phyloP scores from a whole-genome alignment of 352 stramenopile species.

The Plasmopara muralis region DNA sequence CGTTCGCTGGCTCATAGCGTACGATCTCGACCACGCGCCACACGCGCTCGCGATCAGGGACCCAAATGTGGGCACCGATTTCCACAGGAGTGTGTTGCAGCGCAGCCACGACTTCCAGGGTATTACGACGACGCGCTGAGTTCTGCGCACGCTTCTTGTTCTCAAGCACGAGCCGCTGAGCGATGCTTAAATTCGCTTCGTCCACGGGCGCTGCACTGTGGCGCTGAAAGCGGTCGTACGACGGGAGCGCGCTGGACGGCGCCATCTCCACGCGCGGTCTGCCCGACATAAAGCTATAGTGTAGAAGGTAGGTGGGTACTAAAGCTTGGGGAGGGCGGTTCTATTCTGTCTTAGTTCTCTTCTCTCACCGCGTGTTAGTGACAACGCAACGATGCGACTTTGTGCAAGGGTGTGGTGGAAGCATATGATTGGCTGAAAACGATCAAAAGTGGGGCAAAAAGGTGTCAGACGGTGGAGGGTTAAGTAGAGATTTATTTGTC shows the following conservation, averaged over 20 bases:
- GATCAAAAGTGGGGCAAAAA: neutral
- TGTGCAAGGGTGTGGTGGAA: constrained; percentile 6
- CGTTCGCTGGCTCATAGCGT: constrained; percentile 35
- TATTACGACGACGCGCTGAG: constrained; percentile 61
- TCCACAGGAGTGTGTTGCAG: constrained; percentile 67
- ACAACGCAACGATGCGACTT: constrained; percentile 17
- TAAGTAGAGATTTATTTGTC: no score
- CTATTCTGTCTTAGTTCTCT: constrained; percentile 9
- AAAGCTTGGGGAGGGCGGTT: constrained; percentile 4
- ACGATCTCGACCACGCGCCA: constrained; percentile 83
- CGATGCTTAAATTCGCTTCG: constrained; percentile 54
- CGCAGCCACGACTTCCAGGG: constrained; percentile 56
- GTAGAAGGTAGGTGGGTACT: neutral
- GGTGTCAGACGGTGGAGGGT: neutral
- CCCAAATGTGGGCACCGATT: constrained; percentile 78
- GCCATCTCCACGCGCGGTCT: constrained; percentile 55
- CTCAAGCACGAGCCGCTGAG: constrained; percentile 79
- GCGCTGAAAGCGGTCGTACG: constrained; percentile 76
- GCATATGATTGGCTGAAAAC: constrained; percentile 11
- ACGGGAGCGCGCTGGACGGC: constrained; percentile 61
- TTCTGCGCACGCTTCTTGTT: constrained; percentile 70
- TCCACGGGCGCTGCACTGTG: constrained; percentile 50
- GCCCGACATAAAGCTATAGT: constrained; percentile 17
- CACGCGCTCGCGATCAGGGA: constrained; percentile 73
- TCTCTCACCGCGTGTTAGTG: constrained; percentile 4